Base-by-base conservation (phyloP, 257 asterid genomes). In the Solanum etuberosum region DNA sequence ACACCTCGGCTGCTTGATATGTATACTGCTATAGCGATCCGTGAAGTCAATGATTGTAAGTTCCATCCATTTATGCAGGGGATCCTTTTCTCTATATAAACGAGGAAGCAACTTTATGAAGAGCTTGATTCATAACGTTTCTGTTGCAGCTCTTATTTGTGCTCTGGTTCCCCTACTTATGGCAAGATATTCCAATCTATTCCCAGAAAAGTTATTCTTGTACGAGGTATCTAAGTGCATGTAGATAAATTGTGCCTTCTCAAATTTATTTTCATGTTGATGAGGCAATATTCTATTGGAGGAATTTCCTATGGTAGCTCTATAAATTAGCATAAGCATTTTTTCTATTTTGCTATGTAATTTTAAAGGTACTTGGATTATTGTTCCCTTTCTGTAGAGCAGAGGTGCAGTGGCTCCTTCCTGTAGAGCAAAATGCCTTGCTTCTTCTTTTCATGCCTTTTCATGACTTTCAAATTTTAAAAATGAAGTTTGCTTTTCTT, bases 151-250 rank as follows among this genome's bases (percentile, higher is more conserved):
- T 89, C 88, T 96, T 65, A 88, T 94, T 83, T 96, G 98, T 87
- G 98, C 99, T 59, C 91, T 96, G 89, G 89, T 94, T 88, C 99
- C 98, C 76, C 90, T 94, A 87, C 91, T 96, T 83, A 90, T 96
- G 99, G 91, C 93, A 38, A 94, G 99, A 88, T 93, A 92, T 88
- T 94, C 99, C 74, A 93, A 96, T 57, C 88, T 94, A 82, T 96
- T 96, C 90, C 98, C 99, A 2, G 98, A 95, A 89, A 95, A 92
- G 87, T 84, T 88, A 48, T 96, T 93, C 89, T 91, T 91, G 25
- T 93, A 94, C 57, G 98, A 96, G 98, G 99, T 95, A 91, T 89
- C 25, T 31, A 86, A 34, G 46, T 86, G n/a, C 54, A 35, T 65
- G 23, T 74, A 5, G 68, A 81, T 81, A 48, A 48, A 80, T 80